Conservation (phyloP, 192 early-diverging fungal genomes). For the Martensiomyces pterosporus region DNA sequence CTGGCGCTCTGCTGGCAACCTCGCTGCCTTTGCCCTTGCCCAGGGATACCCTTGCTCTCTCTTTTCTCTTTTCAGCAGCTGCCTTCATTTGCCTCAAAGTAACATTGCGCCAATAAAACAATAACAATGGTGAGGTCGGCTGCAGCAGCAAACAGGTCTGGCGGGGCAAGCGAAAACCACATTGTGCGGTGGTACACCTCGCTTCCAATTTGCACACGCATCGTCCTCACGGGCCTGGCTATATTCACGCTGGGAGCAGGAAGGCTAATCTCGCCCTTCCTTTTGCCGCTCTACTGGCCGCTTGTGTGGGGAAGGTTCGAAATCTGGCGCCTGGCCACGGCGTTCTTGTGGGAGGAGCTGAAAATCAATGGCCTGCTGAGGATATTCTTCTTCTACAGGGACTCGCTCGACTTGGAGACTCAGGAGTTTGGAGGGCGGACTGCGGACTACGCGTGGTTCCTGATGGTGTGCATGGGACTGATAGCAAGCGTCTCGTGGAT, state of each 20-base stretch:
- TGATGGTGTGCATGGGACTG: conserved; percentile 52
- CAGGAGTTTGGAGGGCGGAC: conserved; percentile 59
- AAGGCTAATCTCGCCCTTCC: conserved; percentile 7
- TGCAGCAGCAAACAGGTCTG: too few relatives aligned
- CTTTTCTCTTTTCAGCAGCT: background rate
- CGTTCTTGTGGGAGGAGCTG: conserved; percentile 57
- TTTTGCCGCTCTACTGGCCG: conserved; percentile 55
- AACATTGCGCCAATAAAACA: too few relatives aligned
- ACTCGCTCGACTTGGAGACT: conserved; percentile 68
- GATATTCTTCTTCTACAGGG: conserved; percentile 70
- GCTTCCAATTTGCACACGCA: conserved; percentile 19
- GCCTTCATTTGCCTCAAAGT: too few relatives aligned
- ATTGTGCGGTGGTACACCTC: conserved; percentile 20
- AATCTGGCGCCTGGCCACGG: conserved; percentile 74
- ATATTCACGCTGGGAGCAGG: conserved; percentile 11
- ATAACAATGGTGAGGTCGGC: conserved; percentile 4
- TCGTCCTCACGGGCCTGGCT: conserved; percentile 8
- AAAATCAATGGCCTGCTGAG: conserved; percentile 59
- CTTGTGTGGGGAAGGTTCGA: conserved; percentile 56
- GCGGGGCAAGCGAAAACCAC: conserved; percentile 25
- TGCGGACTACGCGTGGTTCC: conserved; percentile 79
- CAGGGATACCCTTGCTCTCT: too few relatives aligned
- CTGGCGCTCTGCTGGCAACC: too few relatives aligned
- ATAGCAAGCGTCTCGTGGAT: conserved; percentile 24
- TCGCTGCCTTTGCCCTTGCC: too few relatives aligned